Evolutionary conservation across 2,329 filamentous ascomycete genomes (phyloP).

Genomic region (Arthroderma sp.): DNA sequence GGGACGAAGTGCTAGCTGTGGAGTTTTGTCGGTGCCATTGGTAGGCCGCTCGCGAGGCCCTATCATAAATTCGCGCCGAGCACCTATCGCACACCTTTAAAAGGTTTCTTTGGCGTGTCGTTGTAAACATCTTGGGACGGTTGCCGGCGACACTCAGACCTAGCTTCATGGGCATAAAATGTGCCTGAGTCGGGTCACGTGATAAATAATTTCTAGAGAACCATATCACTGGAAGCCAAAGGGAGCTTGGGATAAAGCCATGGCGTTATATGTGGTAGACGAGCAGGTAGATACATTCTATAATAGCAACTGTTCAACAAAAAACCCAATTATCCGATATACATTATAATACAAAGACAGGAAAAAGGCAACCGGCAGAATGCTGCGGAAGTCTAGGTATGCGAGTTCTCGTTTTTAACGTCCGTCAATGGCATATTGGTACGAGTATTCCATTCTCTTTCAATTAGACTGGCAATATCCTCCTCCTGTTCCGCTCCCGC

Average conservation of each 20-base stretch:
- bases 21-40: constrained; percentile 8
- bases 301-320: background rate
- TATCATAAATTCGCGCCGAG: background rate
- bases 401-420: constrained; percentile 16
- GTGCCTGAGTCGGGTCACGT: too few species aligned
- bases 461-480: constrained; percentile 23
- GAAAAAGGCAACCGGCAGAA: background rate
- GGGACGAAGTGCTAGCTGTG: constrained; percentile 4
- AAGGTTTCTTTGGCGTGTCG: background rate
- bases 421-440: constrained; percentile 23
- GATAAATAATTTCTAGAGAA: too few species aligned
- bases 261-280: too few species aligned
- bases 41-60: background rate
- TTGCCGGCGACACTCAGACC: too few species aligned
- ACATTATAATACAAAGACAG: constrained; percentile 2
- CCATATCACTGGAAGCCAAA: too few species aligned
- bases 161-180: too few species aligned
- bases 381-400: background rate
- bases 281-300: too few species aligned
- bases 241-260: too few species aligned
- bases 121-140: background rate
- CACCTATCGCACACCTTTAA: too few species aligned
- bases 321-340: constrained; percentile 1
- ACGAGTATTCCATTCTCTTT: constrained; percentile 24
- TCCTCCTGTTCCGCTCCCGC: constrained; percentile 17